Base-by-base conservation (phyloP, 2,329 filamentous ascomycete species). In the Nemania sp. region DNA sequence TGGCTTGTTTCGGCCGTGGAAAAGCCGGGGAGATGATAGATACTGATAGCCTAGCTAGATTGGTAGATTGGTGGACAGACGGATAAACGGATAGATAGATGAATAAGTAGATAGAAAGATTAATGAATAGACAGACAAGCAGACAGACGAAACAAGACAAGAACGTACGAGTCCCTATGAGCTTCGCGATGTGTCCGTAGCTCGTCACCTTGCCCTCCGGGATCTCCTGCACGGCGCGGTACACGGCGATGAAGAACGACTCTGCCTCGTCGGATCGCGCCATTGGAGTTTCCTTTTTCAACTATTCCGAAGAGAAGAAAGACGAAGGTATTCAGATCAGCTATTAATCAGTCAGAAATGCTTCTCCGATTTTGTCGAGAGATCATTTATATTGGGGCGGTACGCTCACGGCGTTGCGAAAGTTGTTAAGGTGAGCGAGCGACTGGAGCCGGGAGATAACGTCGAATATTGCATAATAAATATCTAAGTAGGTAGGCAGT, bases 191-290 rank as follows among this genome's bases (percentile, higher is more conserved):
- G 73, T 92, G 90, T 2, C 90, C 92, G 73, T 98, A 98, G 48
- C 86, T 91, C 1, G 93, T 97, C 43, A 97, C 92, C 72, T 84
- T 90, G 63, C 94, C 94, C 9, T 76, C 72, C 0, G 95, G 94
- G 34, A 98, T 90, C 74, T 97, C 87, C 75, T 94, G 91, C 3
- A 97, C 85, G 13, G 93, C 92, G 60, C 81, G 79, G 78, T 96
- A 97, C 51, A 97, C 92, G 46, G 90, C 79, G 78, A 81, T 78
- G 75, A 89, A 91, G 80, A 92, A 94, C 18, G 88, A 83, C 64
- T 82, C 81, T 12, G 89, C 89, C 76, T 93, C 90, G 67, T 92
- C 90, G 46, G 88, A 87, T 63, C 87, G 87, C 17, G 88, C 73
- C 89, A 92, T 91, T 29, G 10, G 5, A 6, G 17, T 25, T 39